Evolutionary conservation across 768 basidiomycete genomes (phyloP), one percentile per base, ranked within the genome.

Genomic region (Boletellus emodensis): DNA sequence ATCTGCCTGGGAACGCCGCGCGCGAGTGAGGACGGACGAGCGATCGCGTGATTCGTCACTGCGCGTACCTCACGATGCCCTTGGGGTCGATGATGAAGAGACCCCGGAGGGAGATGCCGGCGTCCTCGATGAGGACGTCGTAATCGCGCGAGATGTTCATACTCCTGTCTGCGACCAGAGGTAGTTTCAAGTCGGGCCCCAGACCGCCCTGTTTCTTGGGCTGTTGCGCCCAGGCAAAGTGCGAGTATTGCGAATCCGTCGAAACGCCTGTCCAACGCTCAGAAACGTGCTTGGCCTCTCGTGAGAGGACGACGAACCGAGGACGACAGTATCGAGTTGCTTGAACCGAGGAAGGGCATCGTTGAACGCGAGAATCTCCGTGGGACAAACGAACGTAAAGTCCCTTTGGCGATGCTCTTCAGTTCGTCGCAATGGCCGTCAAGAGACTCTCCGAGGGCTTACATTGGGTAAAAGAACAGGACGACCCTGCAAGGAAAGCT

Each of bases 331-430:
- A 66, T 84, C 81, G 54, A 94, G 73, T 46, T 77, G 78, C 47
- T 82, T 75, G 76, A 95, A 93, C 54, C 79, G 75, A 45, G 81
- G 65, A 30, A 95, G 80, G 9, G 90, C 85, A 54, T 91, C 89
- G 68, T 95, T 93, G 79, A 94, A 96, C 1, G 93, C 94, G 41
- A 94, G 80, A 64, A 96, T 94, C 71, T 95, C 94, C 50, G 92
- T 94, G n/a, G 91, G 91, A 72, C 91, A 94, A 60, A 90, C 88
- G 58, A 89, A 90, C 35, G 90, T 90, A 70, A 90, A 91, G 63
- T 89, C 87, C 76, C 87, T 91, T 54, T 22, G 36, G 22, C 32
- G 17, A 48, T 8, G 10, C 20, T 11, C 28, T 14, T 56, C 39
- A 55, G 39, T 24, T 15, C 26, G 34, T 26, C 22, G 33, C 1